A percentile compares a stretch with the other conserved stretches of the same genome.
Conservation (phyloP, 208 protist species). For the Crithidia expoeki region DNA sequence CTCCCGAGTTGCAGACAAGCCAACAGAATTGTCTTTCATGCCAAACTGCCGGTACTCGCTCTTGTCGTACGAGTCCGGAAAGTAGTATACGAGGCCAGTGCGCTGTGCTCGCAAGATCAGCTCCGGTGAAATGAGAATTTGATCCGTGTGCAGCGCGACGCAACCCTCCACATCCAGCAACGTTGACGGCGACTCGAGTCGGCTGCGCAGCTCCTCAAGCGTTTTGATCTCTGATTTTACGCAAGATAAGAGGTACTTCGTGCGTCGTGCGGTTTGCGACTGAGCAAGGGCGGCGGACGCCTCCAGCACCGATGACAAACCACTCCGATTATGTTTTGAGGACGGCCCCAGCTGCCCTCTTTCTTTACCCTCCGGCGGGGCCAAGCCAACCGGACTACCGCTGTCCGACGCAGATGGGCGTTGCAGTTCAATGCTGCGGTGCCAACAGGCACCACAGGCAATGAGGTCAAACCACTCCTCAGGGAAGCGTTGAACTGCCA, state of each 20-base stretch:
- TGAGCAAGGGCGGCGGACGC: slow-evolving; percentile 1
- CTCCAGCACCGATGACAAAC: slow-evolving; percentile 1
- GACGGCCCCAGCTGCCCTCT: background rate
- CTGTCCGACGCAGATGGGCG: background rate
- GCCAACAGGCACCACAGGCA: slow-evolving; percentile 48
- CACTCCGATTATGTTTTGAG: background rate
- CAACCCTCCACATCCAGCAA: slow-evolving; percentile 72
- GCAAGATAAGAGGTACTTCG: slow-evolving; percentile 54
- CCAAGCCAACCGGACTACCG: too few species aligned
- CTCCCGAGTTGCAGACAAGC: background rate
- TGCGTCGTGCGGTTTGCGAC: slow-evolving; percentile 12
- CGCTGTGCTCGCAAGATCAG: slow-evolving; percentile 59
- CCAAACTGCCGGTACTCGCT: slow-evolving; percentile 21
- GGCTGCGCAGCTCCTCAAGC: slow-evolving; percentile 51
- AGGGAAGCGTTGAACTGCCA: slow-evolving; percentile 81
- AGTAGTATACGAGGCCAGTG: slow-evolving; percentile 73
- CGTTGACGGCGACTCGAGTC: slow-evolving; percentile 64
- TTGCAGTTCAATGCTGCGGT: slow-evolving; percentile 75
- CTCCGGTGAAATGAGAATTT: slow-evolving; percentile 55
- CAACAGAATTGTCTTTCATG: slow-evolving; percentile 4
- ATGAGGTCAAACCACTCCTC: slow-evolving; percentile 71
- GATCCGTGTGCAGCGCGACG: slow-evolving; percentile 85
- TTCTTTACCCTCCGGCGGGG: background rate
- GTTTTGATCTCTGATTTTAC: slow-evolving; percentile 51
- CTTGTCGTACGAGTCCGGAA: slow-evolving; percentile 62